Evolutionary conservation across 169 alveolate genomes (phyloP).

Genomic region (Eimeria nieschulzi): DNA sequence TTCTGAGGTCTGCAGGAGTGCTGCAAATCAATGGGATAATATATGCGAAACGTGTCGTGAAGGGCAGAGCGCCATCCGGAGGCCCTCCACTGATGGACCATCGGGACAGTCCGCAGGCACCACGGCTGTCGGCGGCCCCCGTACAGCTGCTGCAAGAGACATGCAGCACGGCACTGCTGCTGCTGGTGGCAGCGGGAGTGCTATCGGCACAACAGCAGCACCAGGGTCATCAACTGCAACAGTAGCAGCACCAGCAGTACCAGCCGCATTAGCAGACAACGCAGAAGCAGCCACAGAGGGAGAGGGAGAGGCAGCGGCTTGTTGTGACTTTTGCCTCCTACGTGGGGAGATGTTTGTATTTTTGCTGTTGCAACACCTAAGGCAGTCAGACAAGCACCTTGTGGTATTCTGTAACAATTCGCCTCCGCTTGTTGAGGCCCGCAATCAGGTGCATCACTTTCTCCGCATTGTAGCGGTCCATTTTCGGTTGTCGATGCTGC

Average conservation of each 20-base stretch:
- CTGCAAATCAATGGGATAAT: conserved; percentile 52
- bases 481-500: too few relatives aligned
- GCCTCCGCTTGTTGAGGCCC: conserved; percentile 40
- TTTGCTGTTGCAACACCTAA: conserved; percentile 41
- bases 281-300: not conserved
- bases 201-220: not conserved
- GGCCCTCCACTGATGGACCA: not conserved
- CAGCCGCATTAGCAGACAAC: not conserved
- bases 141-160: not conserved
- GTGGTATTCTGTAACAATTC: conserved; percentile 46
- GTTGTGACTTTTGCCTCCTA: conserved; percentile 55
- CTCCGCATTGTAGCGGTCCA: not conserved
- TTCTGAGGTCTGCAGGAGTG: conserved; percentile 39
- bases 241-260: conserved; percentile 9
- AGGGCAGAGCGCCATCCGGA: conserved; percentile 19
- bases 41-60: conserved; percentile 57
- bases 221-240: not conserved
- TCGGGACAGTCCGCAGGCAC: too few relatives aligned
- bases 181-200: not conserved
- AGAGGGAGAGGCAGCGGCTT: not conserved
- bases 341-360: conserved; percentile 58
- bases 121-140: too few relatives aligned
- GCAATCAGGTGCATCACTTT: conserved; percentile 24
- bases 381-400: conserved; percentile 41
- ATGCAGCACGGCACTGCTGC: not conserved